These are phyloP conservation scores for Aspergillus clavatus DNA, from an alignment of 2,329 filamentous ascomycete genomes.

Conservation along the genomic window DNA sequence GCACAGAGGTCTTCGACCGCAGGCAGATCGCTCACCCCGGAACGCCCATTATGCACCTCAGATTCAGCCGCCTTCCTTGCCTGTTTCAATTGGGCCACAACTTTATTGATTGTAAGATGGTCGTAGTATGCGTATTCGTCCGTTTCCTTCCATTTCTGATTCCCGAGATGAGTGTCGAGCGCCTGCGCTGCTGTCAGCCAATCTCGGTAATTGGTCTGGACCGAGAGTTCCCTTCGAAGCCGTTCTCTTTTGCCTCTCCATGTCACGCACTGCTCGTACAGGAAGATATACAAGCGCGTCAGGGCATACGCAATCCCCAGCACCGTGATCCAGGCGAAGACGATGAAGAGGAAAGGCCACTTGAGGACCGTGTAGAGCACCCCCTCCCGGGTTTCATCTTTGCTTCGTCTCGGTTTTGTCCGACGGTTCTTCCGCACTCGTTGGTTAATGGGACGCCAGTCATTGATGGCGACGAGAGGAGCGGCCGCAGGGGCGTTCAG, in stretches of 20 bases:
- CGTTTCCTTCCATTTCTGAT: slow-evolving; percentile 48
- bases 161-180: slow-evolving; percentile 75
- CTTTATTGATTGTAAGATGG: slow-evolving; percentile 71
- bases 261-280: slow-evolving; percentile 86
- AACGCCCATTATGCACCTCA: slow-evolving; percentile 26
- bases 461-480: slow-evolving; percentile 81
- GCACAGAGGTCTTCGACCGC: slow-evolving; percentile 70
- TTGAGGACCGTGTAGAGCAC: slow-evolving; percentile 85
- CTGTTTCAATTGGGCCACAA: slow-evolving; percentile 66
- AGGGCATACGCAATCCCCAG: slow-evolving; percentile 70
- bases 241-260: slow-evolving; percentile 77
- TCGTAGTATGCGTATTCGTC: slow-evolving; percentile 76
- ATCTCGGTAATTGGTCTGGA: slow-evolving; percentile 69
- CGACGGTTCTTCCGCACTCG: slow-evolving; percentile 54
- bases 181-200: slow-evolving; percentile 77
- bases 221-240: slow-evolving; percentile 66
- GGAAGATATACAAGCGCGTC: slow-evolving; percentile 81
- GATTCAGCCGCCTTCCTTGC: slow-evolving; percentile 38
- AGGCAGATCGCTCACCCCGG: slow-evolving; percentile 34
- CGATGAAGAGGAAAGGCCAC: slow-evolving; percentile 80
- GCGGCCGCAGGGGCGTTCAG: slow-evolving; percentile 74
- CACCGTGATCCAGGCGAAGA: slow-evolving; percentile 73
- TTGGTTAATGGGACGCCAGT: slow-evolving; percentile 87
- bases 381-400: slow-evolving; percentile 91
- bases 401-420: slow-evolving; percentile 51